Base-by-base conservation (phyloP, 345 rosid genomes). In the Eutrema heterophyllum region DNA sequence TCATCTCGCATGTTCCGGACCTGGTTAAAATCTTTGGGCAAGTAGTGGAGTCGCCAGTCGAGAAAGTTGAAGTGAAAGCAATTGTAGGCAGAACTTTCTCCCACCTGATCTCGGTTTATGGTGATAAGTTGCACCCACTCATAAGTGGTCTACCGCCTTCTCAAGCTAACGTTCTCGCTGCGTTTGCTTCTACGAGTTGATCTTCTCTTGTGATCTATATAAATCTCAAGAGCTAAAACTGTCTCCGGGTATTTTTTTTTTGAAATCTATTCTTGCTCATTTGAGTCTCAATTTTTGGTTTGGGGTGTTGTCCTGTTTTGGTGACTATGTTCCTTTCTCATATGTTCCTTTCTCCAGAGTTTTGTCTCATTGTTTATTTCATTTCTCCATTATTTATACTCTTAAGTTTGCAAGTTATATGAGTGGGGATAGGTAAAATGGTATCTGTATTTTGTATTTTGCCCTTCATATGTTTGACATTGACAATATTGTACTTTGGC, bases 111-210 rank as follows among this genome's bases (percentile, higher is more conserved):
- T 84, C 95, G 1, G 86, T 90, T 29, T 90, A 85, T 38, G 96
- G 98, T 29, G 83, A 89, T 66, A 97, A 92, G 88, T 86, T 96
- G 89, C 93, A 92, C 60, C 97, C 93, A 9, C 50, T 92, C 41
- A 59, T 96, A 58, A 85, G 88, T 77, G 81, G 49, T 79, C 80
- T 96, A 40, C 81, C 99, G 2, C 91, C 95, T 7, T 81, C 86
- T 55, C 96, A 89, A 71, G 98, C 99, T 30, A 89, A 84, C 75
- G 95, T 87, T 53, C 78, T 96, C 18, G 90, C 97, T 72, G 79
- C 88, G 35, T 88, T 86, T 81, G 89, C 92, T 74, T 82, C 95
- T 3, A 75, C 75, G 53, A 78, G 87, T 79, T 91, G 83, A 89
- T 49, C 21, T 26, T 44, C 21, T 38, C 35, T 5, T 51, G 46